Percentiles rank a stretch among this genome's conserved stretches.
Conservation (phyloP, 2,329 filamentous ascomycete genomes). For the Cylindrodendrum hubeiense region DNA sequence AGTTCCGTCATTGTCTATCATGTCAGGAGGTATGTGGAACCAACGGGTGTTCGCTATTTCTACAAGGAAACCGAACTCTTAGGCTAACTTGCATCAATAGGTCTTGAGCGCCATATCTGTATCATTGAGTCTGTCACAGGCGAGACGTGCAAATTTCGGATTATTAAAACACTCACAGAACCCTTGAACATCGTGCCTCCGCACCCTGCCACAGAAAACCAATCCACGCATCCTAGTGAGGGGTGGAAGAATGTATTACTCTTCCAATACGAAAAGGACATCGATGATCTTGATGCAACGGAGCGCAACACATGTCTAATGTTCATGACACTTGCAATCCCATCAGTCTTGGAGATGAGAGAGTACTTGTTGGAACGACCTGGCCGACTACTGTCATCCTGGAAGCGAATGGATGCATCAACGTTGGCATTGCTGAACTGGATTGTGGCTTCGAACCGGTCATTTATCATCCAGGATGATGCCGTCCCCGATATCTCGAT, state of each 20-base stretch:
- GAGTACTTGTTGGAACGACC: conserved; percentile 57
- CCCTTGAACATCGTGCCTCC: not conserved
- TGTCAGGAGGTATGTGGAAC: conserved; percentile 26
- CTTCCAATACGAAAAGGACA: conserved; percentile 41
- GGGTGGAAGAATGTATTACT: conserved; percentile 34
- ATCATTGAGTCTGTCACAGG: conserved; percentile 23
- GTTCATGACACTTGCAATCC: conserved; percentile 69
- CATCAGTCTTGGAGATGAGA: conserved; percentile 70
- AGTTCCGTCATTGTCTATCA: conserved; percentile 3
- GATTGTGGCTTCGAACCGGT: conserved; percentile 91
- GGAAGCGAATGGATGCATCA: conserved; percentile 71
- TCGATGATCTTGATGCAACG: conserved; percentile 33
- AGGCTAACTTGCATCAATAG: conserved; percentile 10
- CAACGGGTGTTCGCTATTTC: not conserved
- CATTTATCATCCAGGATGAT: conserved; percentile 84
- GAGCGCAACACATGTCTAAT: conserved; percentile 47
- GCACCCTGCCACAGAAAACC: not conserved
- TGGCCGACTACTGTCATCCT: conserved; percentile 55
- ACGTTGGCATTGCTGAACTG: conserved; percentile 80
- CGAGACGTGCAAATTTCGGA: conserved; percentile 25
- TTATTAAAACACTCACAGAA: conserved; percentile 22
- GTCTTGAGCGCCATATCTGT: conserved; percentile 34
- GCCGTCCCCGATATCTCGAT: conserved; percentile 36
- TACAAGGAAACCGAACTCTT: not conserved
- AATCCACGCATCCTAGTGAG: conserved; percentile 12